phyloP scores from a whole-genome alignment of 2,329 filamentous ascomycete species.

The Magnaporthiopsis rhizophila region DNA sequence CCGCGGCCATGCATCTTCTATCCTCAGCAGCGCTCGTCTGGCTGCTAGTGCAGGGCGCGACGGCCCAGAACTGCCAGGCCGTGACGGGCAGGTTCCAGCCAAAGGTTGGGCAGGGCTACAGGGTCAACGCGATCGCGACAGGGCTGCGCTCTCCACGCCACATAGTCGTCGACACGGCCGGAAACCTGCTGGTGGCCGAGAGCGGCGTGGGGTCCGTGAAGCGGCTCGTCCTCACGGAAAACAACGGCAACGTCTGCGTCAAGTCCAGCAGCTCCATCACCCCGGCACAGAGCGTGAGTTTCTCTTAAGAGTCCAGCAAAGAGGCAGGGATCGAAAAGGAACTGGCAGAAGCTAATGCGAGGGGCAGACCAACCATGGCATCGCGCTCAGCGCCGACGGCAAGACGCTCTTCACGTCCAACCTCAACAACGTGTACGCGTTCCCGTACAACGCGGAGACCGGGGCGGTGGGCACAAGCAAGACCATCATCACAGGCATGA shows the following conservation, averaged over 20 bases:
- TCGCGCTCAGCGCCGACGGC: constrained; percentile 37
- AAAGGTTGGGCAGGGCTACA: constrained; percentile 14
- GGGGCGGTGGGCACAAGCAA: constrained; percentile 32
- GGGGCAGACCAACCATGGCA: constrained; percentile 34
- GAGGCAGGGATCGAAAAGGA: too few relatives aligned
- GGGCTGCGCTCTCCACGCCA: constrained; percentile 14
- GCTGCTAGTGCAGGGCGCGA: constrained; percentile 8
- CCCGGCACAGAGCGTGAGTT: constrained; percentile 8
- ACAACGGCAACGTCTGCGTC: constrained; percentile 29
- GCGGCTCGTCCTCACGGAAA: constrained; percentile 31
- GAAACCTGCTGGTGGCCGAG: constrained; percentile 7
- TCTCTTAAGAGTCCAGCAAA: too few relatives aligned
- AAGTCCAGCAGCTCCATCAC: constrained; percentile 24
- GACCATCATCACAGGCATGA: constrained; percentile 41
- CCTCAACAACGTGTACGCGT: constrained; percentile 45
- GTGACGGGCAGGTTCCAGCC: constrained; percentile 14
- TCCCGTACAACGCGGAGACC: constrained; percentile 46
- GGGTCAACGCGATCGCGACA: constrained; percentile 13
- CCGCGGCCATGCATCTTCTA: background rate
- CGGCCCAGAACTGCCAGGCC: constrained; percentile 11
- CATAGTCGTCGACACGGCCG: constrained; percentile 9
- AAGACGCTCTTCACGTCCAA: constrained; percentile 44
- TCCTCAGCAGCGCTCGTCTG: constrained; percentile 4
- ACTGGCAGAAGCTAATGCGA: too few relatives aligned
- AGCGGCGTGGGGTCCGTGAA: constrained; percentile 19